Conservation (phyloP, 1,139 yeast species). For the Suhomyces taliae region DNA sequence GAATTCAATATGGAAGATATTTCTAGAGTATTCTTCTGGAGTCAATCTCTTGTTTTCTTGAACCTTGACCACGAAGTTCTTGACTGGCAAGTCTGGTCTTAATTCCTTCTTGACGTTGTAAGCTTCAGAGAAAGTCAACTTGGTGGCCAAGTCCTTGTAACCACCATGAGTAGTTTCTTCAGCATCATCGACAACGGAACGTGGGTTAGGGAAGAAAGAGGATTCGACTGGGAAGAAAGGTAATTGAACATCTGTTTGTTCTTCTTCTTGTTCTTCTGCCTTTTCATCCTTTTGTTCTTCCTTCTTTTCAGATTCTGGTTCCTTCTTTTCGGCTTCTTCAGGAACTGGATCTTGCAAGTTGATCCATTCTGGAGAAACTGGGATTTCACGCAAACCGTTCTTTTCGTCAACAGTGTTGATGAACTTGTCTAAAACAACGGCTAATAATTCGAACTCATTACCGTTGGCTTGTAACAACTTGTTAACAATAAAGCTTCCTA, state of each 20-base stretch:
- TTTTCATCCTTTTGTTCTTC: constrained; percentile 12
- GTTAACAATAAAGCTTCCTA: constrained; percentile 69
- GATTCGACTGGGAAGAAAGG: constrained; percentile 60
- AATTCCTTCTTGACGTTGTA: constrained; percentile 54
- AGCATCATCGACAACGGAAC: constrained; percentile 36
- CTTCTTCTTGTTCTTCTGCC: constrained; percentile 15
- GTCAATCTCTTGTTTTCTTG: constrained; percentile 91
- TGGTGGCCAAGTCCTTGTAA: constrained; percentile 62
- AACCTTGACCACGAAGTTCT: constrained; percentile 85
- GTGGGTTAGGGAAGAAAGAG: constrained; percentile 60
- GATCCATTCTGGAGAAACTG: constrained; percentile 47
- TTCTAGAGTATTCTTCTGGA: constrained; percentile 87
- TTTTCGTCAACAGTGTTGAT: constrained; percentile 52
- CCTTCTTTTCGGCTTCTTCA: constrained; percentile 20
- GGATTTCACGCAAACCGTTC: constrained; percentile 46
- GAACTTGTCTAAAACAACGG: constrained; percentile 75
- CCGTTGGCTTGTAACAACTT: constrained; percentile 81
- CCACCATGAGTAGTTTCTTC: constrained; percentile 41
- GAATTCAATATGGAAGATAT: constrained; percentile 95
- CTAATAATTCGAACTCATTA: constrained; percentile 77
- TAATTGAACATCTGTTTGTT: constrained; percentile 29
- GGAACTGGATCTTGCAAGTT: constrained; percentile 24
- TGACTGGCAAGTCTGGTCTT: constrained; percentile 89
- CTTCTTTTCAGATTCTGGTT: constrained; percentile 13
- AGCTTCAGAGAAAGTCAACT: constrained; percentile 80